A percentile compares a stretch with the other conserved stretches of the same genome.
Conservation (phyloP, 2,329 filamentous ascomycete genomes). For the Akanthomyces muscarius region DNA sequence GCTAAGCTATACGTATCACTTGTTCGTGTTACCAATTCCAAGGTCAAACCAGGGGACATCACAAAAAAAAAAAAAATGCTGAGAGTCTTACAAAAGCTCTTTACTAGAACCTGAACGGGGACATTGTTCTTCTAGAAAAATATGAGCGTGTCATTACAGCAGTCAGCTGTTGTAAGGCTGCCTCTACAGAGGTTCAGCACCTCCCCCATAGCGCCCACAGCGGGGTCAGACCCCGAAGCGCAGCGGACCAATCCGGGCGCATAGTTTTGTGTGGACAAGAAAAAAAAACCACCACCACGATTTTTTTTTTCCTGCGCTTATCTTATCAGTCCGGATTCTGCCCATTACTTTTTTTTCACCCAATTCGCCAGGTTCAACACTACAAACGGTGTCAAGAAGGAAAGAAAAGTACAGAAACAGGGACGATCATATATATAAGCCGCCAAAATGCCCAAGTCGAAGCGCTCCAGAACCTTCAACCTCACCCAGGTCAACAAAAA, state of each 20-base stretch:
- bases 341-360: slow-evolving; percentile 12
- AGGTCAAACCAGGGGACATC: too few species aligned
- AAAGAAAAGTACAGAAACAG: not conserved
- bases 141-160: not conserved
- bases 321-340: slow-evolving; percentile 27
- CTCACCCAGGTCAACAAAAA: slow-evolving; percentile 92
- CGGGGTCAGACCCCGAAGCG: slow-evolving; percentile 8
- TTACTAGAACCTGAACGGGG: too few species aligned
- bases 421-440: slow-evolving; percentile 16
- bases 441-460: slow-evolving; percentile 85
- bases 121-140: too few species aligned
- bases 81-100: too few species aligned
- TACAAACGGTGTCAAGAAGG: slow-evolving; percentile 3
- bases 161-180: not conserved
- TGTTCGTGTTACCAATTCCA: too few species aligned
- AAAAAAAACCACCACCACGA: slow-evolving; percentile 6
- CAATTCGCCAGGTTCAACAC: slow-evolving; percentile 10
- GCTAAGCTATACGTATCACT: too few species aligned
- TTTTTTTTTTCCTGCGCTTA: slow-evolving; percentile 29
- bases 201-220: not conserved
- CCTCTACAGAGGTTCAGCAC: too few species aligned
- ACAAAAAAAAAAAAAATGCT: too few species aligned
- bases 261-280: slow-evolving; percentile 9
- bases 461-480: slow-evolving; percentile 84
- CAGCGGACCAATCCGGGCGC: slow-evolving; percentile 6